A percentile compares a stretch with the other conserved stretches of the same genome.
Evolutionary conservation across 495 filamentous ascomycete genomes (phyloP).

Genomic region (Xylaria intraflava): DNA sequence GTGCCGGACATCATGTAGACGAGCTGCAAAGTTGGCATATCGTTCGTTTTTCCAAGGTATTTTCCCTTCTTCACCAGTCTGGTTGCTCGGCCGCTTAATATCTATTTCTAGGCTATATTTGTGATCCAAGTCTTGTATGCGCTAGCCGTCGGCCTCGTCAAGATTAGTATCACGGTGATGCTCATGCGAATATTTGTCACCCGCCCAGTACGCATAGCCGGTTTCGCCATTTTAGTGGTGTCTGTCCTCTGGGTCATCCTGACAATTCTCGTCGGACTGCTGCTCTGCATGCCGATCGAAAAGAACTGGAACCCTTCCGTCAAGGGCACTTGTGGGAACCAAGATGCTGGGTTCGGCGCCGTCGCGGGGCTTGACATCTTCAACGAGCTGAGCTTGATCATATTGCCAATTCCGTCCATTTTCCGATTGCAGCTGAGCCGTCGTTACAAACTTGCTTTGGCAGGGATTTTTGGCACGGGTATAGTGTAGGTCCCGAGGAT

Average conservation of each 20-base stretch:
- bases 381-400: neutral
- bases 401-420: conserved; percentile 6
- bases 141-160: neutral
- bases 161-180: neutral
- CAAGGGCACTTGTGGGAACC: conserved; percentile 4
- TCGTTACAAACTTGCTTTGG: too few relatives aligned
- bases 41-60: neutral
- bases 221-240: neutral
- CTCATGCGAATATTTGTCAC: conserved; percentile 8
- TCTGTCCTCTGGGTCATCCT: conserved; percentile 3
- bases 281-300: conserved; percentile 2
- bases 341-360: neutral
- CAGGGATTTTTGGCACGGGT: too few relatives aligned
- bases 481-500: too few relatives aligned
- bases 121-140: conserved; percentile 2
- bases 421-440: too few relatives aligned
- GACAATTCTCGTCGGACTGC: conserved; percentile 1
- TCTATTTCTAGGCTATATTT: too few relatives aligned
- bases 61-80: neutral
- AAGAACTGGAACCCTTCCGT: conserved; percentile 5
- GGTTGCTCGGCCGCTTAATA: too few relatives aligned
- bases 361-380: conserved; percentile 5
- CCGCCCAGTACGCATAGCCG: neutral
- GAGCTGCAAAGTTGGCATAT: neutral
- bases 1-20: neutral